Percentiles rank a stretch among this genome's conserved stretches.
These are phyloP conservation scores for Delphinella strobiligena DNA, from an alignment of 2,329 filamentous ascomycete species.

Conservation along the genomic window DNA sequence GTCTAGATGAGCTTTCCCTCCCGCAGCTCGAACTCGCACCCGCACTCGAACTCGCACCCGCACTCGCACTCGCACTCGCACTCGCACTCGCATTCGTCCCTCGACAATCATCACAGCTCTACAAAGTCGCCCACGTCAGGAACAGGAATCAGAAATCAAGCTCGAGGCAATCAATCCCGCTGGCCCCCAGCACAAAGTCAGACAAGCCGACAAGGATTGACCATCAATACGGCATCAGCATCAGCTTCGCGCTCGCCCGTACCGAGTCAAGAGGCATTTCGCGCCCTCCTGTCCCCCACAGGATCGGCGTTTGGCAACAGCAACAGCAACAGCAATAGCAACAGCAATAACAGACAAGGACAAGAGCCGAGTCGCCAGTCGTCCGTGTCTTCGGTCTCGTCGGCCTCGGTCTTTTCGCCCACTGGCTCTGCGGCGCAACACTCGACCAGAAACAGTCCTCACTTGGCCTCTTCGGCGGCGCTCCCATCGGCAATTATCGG, in stretches of 20 bases:
- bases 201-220: constrained; percentile 18
- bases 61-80: constrained; percentile 47
- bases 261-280: constrained; percentile 38
- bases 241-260: constrained; percentile 27
- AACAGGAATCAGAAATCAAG: constrained; percentile 32
- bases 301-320: no score
- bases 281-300: constrained; percentile 39
- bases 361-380: constrained; percentile 42
- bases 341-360: constrained; percentile 32
- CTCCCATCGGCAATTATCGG: constrained; percentile 33
- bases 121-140: no score
- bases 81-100: no score
- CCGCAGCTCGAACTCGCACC: constrained; percentile 29
- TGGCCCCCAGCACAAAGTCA: constrained; percentile 47
- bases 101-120: no score
- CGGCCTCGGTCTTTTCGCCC: constrained; percentile 37
- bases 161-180: constrained; percentile 23
- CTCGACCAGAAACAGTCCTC: constrained; percentile 39
- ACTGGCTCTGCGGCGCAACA: constrained; percentile 39
- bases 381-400: constrained; percentile 42
- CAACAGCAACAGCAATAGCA: constrained; percentile 38
- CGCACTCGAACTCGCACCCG: constrained; percentile 27
- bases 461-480: constrained; percentile 44
- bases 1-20: constrained; percentile 44
- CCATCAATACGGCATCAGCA: constrained; percentile 14